Base-by-base conservation (phyloP, 805 yeast species). In the Ogataea degrootiae region DNA sequence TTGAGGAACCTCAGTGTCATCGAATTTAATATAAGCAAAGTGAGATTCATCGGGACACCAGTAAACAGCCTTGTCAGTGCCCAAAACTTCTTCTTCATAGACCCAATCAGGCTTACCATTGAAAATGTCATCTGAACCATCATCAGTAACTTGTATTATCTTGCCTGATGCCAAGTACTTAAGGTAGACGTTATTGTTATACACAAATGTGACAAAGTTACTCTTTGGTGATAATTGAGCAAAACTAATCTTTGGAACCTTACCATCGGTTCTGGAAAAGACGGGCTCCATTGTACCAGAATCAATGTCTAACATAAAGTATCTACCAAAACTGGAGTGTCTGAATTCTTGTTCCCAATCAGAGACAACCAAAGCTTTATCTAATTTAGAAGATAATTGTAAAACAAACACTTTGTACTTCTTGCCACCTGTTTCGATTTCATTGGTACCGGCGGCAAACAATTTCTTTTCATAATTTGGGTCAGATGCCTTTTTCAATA, bases 61-160 rank as follows among this genome's bases (percentile, higher is more conserved):
- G 86, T 89, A 85, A 12, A 85, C 67, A 0, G 85, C 80, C 34
- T 62, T 65, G 51, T 84, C 91, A 15, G 67, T 56, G 0, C 74
- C 74, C 12, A 82, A 65, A 1, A 87, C 87, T 57, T 87, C 96
- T 59, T 87, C 95, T 61, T 87, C 95, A 62, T 86, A 86, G 1
- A 86, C 83, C 94, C 95, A 87, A 58, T 86, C 94, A 0, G 91
- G 82, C 52, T 74, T 82, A 6, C 88, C 96, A 55, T 86, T 82
- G 50, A 75, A 72, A 4, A 85, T 67, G 16, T 73, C 65, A 0
- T 52, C 58, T 12, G 74, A 67, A 0, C 90, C 91, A 59, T 79
- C 85, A 5, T 52, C 49, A 0, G 85, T 77, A 9, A 80, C 60
- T 47, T 66, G 71, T 0, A 51, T 58, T 4, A 62, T 49, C 5